Conservation (phyloP, 345 rosid species). For the Luvunga scandens region DNA sequence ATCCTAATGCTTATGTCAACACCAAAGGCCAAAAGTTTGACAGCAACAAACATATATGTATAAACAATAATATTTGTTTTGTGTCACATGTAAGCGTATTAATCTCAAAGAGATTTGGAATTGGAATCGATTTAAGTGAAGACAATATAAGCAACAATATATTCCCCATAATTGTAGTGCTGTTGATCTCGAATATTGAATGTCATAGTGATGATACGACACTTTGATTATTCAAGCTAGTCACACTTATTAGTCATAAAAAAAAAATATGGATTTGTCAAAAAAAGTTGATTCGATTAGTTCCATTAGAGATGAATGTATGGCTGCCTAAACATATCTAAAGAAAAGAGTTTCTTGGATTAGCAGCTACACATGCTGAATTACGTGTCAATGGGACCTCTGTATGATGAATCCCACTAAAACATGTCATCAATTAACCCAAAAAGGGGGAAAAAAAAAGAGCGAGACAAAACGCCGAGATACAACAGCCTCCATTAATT, state of each 20-base stretch:
- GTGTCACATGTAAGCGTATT: neutral
- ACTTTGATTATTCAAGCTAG: neutral
- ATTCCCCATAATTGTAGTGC: neutral
- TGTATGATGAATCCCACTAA: conserved; percentile 18
- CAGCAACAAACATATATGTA: neutral
- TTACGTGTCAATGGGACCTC: conserved; percentile 15
- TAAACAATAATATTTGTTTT: neutral
- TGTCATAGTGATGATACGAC: neutral
- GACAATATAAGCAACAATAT: too few relatives aligned
- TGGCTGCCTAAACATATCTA: neutral
- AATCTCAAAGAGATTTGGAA: neutral
- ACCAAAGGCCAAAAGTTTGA: neutral
- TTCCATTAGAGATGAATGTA: neutral
- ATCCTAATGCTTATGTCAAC: neutral
- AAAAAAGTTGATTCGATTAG: neutral
- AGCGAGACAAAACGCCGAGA: conserved; percentile 7
- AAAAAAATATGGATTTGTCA: neutral
- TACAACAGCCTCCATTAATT: neutral
- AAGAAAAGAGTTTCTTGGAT: neutral
- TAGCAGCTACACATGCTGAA: conserved; percentile 18
- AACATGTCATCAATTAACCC: conserved; percentile 15
- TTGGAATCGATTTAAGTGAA: neutral
- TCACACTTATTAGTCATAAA: too few relatives aligned
- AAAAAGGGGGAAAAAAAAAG: neutral
- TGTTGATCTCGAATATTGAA: neutral